Conservation (phyloP, 73 alveolate genomes). For the Stentor roeselii region DNA sequence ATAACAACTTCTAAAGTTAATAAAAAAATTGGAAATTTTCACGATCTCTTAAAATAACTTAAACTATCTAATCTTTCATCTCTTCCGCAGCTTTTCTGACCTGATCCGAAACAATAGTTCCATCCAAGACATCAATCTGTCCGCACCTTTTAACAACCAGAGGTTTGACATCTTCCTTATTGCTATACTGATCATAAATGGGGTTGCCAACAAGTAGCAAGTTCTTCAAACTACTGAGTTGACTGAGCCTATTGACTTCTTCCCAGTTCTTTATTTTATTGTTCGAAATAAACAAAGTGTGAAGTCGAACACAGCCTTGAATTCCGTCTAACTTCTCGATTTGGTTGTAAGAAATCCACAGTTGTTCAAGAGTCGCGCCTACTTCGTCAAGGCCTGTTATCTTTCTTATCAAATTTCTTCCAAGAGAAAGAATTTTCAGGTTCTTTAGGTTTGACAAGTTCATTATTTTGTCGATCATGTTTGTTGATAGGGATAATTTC, state of each 20-base stretch:
- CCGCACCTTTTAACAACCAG: constrained; percentile 84
- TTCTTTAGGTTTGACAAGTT: constrained; percentile 80
- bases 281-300: constrained; percentile 82
- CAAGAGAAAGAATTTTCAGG: constrained; percentile 91
- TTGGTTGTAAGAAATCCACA: constrained; percentile 96
- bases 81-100: constrained; percentile 65
- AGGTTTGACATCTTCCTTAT: constrained; percentile 82
- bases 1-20: background rate
- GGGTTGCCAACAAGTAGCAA: constrained; percentile 83
- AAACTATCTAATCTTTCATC: background rate
- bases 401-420: constrained; percentile 94
- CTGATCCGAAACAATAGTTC: constrained; percentile 71
- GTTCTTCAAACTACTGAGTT: constrained; percentile 79
- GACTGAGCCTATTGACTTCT: constrained; percentile 81
- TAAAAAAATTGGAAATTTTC: background rate
- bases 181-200: constrained; percentile 66
- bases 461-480: constrained; percentile 90
- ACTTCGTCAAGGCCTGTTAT: constrained; percentile 96
- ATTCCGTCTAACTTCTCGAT: constrained; percentile 97
- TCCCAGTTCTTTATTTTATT: constrained; percentile 88
- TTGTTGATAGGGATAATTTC: constrained; percentile 87
- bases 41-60: background rate
- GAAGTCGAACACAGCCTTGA: constrained; percentile 86
- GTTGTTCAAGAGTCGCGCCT: constrained; percentile 91
- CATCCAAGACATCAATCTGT: constrained; percentile 83